Evolutionary conservation across 495 filamentous ascomycete species (phyloP).

Genomic region (Talaromyces ruber): DNA sequence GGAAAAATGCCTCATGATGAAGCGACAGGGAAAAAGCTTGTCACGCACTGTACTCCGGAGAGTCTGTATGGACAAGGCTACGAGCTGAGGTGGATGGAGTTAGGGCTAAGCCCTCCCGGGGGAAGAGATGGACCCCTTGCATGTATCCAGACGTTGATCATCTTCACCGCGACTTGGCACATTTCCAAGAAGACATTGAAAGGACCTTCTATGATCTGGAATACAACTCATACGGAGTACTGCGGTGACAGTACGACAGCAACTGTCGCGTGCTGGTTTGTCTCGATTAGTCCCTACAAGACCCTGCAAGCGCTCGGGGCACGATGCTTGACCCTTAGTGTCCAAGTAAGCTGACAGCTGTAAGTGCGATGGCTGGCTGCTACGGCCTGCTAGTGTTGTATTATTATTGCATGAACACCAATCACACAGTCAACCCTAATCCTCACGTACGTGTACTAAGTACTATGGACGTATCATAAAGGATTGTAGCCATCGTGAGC

Average conservation of each 20-base stretch:
- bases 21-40: not conserved
- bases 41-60: not conserved
- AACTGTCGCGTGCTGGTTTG: not conserved
- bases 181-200: not conserved
- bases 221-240: not conserved
- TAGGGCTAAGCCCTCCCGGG: not conserved
- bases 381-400: not conserved
- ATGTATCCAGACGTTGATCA: not conserved
- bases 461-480: too few species aligned
- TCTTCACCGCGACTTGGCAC: not conserved
- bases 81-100: not conserved
- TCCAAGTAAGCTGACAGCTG: not conserved
- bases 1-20: not conserved
- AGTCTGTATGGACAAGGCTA: not conserved
- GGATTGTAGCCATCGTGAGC: too few species aligned
- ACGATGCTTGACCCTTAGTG: constrained; percentile 1
- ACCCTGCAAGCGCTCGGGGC: not conserved
- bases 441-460: not conserved
- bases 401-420: not conserved
- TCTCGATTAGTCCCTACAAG: not conserved
- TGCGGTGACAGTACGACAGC: not conserved
- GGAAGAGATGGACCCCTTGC: not conserved
- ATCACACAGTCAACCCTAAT: not conserved
- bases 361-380: not conserved
- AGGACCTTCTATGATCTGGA: not conserved